These are phyloP conservation scores for Thermothelomyces thermophilus DNA, from an alignment of 2,329 filamentous ascomycete genomes.

Conservation along the genomic window DNA sequence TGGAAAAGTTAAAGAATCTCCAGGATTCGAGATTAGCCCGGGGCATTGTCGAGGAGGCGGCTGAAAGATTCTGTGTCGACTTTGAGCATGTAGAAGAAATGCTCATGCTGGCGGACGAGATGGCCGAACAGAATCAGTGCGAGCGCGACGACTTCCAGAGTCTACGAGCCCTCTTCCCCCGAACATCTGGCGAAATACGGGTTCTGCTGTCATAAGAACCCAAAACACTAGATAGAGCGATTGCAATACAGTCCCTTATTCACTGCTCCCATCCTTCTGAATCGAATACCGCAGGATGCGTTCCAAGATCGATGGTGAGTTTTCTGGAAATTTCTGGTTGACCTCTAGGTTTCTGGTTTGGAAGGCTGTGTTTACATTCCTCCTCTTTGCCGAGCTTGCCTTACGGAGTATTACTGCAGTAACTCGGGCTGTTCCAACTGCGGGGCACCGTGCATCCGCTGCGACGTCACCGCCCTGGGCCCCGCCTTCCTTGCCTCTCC, in stretches of 20 bases:
- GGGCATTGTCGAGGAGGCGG: slow-evolving; percentile 73
- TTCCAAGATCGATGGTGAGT: too few relatives aligned
- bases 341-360: too few relatives aligned
- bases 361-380: too few relatives aligned
- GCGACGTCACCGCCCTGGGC: slow-evolving; percentile 14
- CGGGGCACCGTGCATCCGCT: neutral
- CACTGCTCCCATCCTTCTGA: too few relatives aligned
- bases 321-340: too few relatives aligned
- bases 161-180: slow-evolving; percentile 45
- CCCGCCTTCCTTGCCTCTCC: neutral
- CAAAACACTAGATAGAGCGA: neutral
- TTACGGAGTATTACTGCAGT: too few relatives aligned
- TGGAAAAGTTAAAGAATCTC: slow-evolving; percentile 69
- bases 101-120: slow-evolving; percentile 39
- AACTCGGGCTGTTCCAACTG: too few relatives aligned
- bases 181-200: slow-evolving; percentile 54
- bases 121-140: slow-evolving; percentile 24
- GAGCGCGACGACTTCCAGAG: slow-evolving; percentile 26
- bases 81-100: slow-evolving; percentile 60
- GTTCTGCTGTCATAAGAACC: slow-evolving; percentile 48
- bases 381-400: too few relatives aligned
- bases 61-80: slow-evolving; percentile 74
- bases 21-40: slow-evolving; percentile 66
- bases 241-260: too few relatives aligned
- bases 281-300: too few relatives aligned